Evolutionary conservation across 139 green algal species (phyloP), one percentile per base, ranked within the genome.

Genomic region (Picochlorum sp.): DNA sequence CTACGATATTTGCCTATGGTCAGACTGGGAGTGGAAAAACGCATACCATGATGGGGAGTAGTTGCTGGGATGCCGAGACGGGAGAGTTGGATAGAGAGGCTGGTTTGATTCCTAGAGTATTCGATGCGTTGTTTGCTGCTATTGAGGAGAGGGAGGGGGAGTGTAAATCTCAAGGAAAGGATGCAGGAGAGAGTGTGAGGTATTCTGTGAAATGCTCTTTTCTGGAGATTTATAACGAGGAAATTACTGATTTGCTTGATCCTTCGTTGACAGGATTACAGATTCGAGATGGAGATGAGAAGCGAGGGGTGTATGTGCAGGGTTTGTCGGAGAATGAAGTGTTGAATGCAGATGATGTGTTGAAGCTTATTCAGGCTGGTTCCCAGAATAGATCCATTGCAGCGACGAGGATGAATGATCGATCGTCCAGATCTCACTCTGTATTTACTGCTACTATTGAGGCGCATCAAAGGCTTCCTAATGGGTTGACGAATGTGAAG

Each of bases 151-250:
- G 83, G 66, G 74, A 88, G 60, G 37, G 60, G 18, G 16, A 11
- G 4, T 44, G 65, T 21, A 23, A 18, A 28, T 16, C 13, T 23
- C 13, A 16, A 23, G 51, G 51, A 14, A 20, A 54, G 47, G 47
- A 54, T 21, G 34, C 34, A 7, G 34, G 34, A 41, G 47, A 54
- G 16, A 59, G 18, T 59, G 26, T 79, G 18, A 38, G 63, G 18
- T 79, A 70, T 57, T 70, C 61, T 16, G 63, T 79, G 24, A 73
- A 73, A 41, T 79, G 77, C 67, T 69, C 52, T n/a, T 76, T 79
- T 49, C 44, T 94, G 20, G 88, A 98, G 82, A 96, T 97, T 38
- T 98, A 98, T 82, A 97, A 97, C 60, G 92, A 98, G 72, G 81
- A 81, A 38, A 85, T 98, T 15, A 85, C 72, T 3, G 92, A 98